These are phyloP conservation scores for Xylaria cubensis DNA, from an alignment of 495 filamentous ascomycete species.

Conservation along the genomic window DNA sequence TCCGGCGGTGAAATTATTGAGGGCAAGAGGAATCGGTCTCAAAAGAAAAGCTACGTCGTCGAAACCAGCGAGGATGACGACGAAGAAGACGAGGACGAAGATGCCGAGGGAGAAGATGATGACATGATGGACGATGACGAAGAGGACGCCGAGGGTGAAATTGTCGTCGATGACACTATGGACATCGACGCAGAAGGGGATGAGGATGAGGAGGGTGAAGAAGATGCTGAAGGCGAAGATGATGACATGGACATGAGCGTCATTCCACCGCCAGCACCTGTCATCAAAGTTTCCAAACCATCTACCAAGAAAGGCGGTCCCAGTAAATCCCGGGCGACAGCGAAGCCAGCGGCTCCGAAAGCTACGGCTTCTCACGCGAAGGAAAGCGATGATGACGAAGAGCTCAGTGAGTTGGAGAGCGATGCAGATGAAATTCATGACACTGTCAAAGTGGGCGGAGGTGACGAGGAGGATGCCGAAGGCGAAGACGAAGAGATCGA, in stretches of 20 bases:
- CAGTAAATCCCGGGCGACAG: conserved; percentile 36
- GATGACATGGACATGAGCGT: conserved; percentile 52
- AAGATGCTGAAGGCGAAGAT: conserved; percentile 57
- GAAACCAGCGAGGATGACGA: conserved; percentile 61
- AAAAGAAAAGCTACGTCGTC: conserved; percentile 73
- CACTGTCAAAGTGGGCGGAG: conserved; percentile 46
- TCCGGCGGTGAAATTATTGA: conserved; percentile 64
- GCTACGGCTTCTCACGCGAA: conserved; percentile 35
- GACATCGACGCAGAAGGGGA: conserved; percentile 52
- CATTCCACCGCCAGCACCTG: conserved; percentile 45
- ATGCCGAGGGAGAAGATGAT: conserved; percentile 50
- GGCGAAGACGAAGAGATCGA: conserved; percentile 69
- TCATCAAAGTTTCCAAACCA: conserved; percentile 54
- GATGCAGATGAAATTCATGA: conserved; percentile 59
- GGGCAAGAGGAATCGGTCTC: conserved; percentile 67
- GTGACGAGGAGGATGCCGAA: conserved; percentile 59
- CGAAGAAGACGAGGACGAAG: conserved; percentile 55
- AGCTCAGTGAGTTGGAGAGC: conserved; percentile 55
- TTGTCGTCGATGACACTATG: conserved; percentile 42
- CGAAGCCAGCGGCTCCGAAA: conserved; percentile 34
- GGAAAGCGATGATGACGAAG: conserved; percentile 55
- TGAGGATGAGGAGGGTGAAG: conserved; percentile 55
- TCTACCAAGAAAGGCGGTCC: conserved; percentile 32
- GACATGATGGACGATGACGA: conserved; percentile 49
- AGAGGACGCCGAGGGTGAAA: conserved; percentile 51